Percentiles rank a stretch among this genome's conserved stretches.
Evolutionary conservation across 2,329 filamentous ascomycete species (phyloP).

Genomic region (Exserohilum rostratum): DNA sequence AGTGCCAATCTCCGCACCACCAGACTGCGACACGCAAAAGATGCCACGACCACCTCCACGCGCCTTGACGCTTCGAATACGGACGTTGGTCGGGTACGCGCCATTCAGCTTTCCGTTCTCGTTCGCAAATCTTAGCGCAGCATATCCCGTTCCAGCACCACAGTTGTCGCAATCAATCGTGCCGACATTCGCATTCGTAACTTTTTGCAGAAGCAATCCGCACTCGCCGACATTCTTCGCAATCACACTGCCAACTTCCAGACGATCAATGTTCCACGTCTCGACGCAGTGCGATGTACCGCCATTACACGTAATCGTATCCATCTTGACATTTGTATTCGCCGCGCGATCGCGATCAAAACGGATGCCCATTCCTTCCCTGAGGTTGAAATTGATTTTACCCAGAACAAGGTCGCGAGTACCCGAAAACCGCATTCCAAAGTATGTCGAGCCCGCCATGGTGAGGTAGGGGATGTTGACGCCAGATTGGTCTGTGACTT

Average conservation of each 20-base stretch:
- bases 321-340: constrained; percentile 62
- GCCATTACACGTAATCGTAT: constrained; percentile 58
- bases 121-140: constrained; percentile 64
- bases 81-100: constrained; percentile 60
- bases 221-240: constrained; percentile 62
- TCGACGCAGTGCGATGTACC: constrained; percentile 64
- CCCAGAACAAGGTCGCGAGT: constrained; percentile 57
- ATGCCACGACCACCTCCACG: constrained; percentile 63
- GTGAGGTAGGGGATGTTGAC: constrained; percentile 63
- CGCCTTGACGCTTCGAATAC: constrained; percentile 60
- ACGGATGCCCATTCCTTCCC: constrained; percentile 61
- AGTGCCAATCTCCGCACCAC: constrained; percentile 57
- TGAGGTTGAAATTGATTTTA: constrained; percentile 61
- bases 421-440: constrained; percentile 63
- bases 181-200: constrained; percentile 59
- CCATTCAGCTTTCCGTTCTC: constrained; percentile 60
- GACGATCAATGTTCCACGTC: constrained; percentile 64
- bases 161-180: constrained; percentile 64
- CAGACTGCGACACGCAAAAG: constrained; percentile 64
- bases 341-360: constrained; percentile 62
- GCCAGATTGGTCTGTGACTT: constrained; percentile 55
- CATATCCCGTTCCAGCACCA: constrained; percentile 60
- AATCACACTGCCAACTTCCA: constrained; percentile 60
- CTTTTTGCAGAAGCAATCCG: constrained; percentile 62
- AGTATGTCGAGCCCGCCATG: constrained; percentile 65